Evolutionary conservation across 2,329 filamentous ascomycete genomes (phyloP), one percentile per base, ranked within the genome.

Genomic region (Cyclaneusma minus): DNA sequence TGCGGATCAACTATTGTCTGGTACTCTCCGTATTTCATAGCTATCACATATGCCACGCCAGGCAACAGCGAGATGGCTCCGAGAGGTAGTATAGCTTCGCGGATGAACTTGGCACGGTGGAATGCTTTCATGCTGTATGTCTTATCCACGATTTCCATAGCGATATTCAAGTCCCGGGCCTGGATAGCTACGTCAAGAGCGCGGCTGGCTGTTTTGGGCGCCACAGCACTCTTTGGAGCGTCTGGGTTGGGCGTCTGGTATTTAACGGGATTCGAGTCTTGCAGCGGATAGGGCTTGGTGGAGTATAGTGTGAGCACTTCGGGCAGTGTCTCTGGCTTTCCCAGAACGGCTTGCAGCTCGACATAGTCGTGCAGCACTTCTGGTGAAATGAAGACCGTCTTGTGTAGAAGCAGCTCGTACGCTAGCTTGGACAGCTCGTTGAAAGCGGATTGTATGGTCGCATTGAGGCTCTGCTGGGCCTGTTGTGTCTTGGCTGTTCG

Each of bases 101-200:
- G 68, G 34, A 85, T 44, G 13, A 82, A 54, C 50, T 83, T 83
- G 32, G 67, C 60, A 22, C 71, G 64, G 24, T 62, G 58, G 48
- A 71, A 85, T 12, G 81, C 75, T 9, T 62, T 64, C 3, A 70
- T 62, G 30, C 63, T 63, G 47, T 78, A 83, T 17, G 72, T 68
- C 26, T 64, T 67, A 35, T 83, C 71, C 29, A 87, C 65, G 28
- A 87, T 70, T 29, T 71, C 71, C 21, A 95, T 64, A 4, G 83
- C 78, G 3, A 85, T 66, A 13, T 76, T 64, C 11, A 98, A 60
- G 46, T 91, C 72, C 50, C 77, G 80, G 29, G 74, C 67, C 24
- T 75, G 65, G 40, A 95, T 82, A 21, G 89, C 87, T 3, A 76
- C 68, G 32, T 79, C 66, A 24, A 98, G 61, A 1, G 87, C 87